These are phyloP conservation scores for Suillus fuscotomentosus DNA, from an alignment of 768 basidiomycete genomes.

Conservation along the genomic window DNA sequence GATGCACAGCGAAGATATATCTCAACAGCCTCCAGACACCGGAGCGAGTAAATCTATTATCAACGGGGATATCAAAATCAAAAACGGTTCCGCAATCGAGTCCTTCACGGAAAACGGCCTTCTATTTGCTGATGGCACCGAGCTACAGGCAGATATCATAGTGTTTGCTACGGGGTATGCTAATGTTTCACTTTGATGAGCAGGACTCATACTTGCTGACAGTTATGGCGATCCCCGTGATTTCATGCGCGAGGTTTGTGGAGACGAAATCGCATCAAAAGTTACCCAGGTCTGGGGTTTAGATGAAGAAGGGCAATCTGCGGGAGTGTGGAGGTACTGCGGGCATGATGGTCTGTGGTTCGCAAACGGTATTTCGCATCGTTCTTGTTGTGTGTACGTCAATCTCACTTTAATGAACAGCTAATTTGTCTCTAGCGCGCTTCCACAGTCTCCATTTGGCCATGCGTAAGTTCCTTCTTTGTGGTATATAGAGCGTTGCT, in stretches of 20 bases:
- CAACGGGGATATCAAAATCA: constrained; percentile 50
- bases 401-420: constrained; percentile 9
- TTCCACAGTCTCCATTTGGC: constrained; percentile 31
- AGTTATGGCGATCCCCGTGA: constrained; percentile 48
- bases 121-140: constrained; percentile 27
- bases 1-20: neutral
- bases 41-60: constrained; percentile 45
- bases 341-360: constrained; percentile 38
- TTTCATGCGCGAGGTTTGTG: constrained; percentile 43
- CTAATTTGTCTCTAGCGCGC: constrained; percentile 23
- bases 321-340: constrained; percentile 34
- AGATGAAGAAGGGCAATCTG: constrained; percentile 60
- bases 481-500: neutral
- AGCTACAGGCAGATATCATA: constrained; percentile 31
- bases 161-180: constrained; percentile 31
- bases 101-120: constrained; percentile 32
- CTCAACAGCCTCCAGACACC: constrained; percentile 20
- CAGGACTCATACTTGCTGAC: neutral
- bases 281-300: constrained; percentile 60
- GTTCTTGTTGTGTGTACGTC: neutral
- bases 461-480: constrained; percentile 24
- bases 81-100: constrained; percentile 37
- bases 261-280: constrained; percentile 41
- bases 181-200: neutral
- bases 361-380: constrained; percentile 16